Evolutionary conservation across 2,329 filamentous ascomycete genomes (phyloP), one percentile per base, ranked within the genome.

Genomic region (Mollisiaceae sp.): DNA sequence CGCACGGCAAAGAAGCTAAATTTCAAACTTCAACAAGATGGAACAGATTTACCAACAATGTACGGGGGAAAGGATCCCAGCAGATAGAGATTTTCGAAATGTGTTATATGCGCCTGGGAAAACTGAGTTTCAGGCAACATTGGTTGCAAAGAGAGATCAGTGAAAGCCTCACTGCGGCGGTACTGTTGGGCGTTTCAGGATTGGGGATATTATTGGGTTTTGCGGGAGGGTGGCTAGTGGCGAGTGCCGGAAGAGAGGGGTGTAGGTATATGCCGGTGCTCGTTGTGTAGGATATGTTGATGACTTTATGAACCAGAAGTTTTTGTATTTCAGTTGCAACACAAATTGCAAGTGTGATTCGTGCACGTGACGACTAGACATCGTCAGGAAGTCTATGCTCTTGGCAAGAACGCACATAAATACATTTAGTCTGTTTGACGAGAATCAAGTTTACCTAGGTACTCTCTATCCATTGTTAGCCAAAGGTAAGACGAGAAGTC

Each of bases 121-220:
- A 52, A 9, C 64, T 64, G n/a, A 59, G 27, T 15, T 62, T 64
- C 27, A 54, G 59, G 36, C 59, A 62, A 55, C 58, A 59, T 38
- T 68, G 66, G 66, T 35, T 68, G 43, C 36, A 64, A 18, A 66
- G 59, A 22, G 66, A 68, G 22, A 59, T 68, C 27, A 62, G 57
- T 3, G 39, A 55, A n/a, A 62, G 66, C 4, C 54, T 68, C 38
- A 68, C 54, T 2, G 14, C 50, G 52, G 55, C 38, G 5, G 64
- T 62, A 2, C 14, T 58, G 27, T n/a, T 59, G 27, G 61, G 58
- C 6, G 56, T 64, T 43, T 18, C 39, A 36, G 61, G 54, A 20
- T 58, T 39, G 54, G 61, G 61, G 9, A 41, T 63, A 9, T 14
- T 50, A 6, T 1, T 59, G 15, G 54, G 54, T 11, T 24, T 59